Evolutionary conservation across 2,329 filamentous ascomycete species (phyloP), one percentile per base, ranked within the genome.

Genomic region (Penicillium expansum): DNA sequence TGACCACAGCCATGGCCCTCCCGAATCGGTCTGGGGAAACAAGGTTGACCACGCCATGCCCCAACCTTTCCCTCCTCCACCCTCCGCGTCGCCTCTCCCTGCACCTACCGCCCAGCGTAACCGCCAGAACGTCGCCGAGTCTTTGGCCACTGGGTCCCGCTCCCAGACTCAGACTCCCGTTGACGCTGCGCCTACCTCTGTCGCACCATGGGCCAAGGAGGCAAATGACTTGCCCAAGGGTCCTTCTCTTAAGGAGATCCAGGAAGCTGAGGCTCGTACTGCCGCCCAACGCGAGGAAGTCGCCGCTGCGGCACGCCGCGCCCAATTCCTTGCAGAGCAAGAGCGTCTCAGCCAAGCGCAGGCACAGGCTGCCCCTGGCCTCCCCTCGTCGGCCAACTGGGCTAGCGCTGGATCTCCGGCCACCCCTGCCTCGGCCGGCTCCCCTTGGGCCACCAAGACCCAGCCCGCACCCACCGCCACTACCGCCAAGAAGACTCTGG

Each of bases 141-240:
- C 84, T 51, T 76, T 89, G 47, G 81, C 81, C 62, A 81, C 81
- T 3, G 85, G 86, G 63, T 83, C 85, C 18, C 79, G 88, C 58
- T 95, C 92, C 24, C 88, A 87, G 61, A 90, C 88, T 1, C 89
- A 90, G 62, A 95, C 91, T 0, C 92, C 84, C 0, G 77, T 82
- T 29, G 86, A 88, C 51, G 83, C 83, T 1, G 82, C 83, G 7
- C 81, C 82, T n/a, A 82, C 92, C 4, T 91, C 93, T 0, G 79
- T 97, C 63, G 94, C 94, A 0, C 94, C 94, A 0, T 99, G 94
- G 94, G 94, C 94, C 5, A 94, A 94, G 73, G 92, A 97, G 62
- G 83, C 84, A 3, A 77, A 79, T 39, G 88, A 89, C 48, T 77
- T 83, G 24, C 86, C 90, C 39, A 95, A 90, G 74, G 92, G 92